phyloP scores from a whole-genome alignment of 2,329 filamentous ascomycete genomes.

The Diaporthe vaccinii region DNA sequence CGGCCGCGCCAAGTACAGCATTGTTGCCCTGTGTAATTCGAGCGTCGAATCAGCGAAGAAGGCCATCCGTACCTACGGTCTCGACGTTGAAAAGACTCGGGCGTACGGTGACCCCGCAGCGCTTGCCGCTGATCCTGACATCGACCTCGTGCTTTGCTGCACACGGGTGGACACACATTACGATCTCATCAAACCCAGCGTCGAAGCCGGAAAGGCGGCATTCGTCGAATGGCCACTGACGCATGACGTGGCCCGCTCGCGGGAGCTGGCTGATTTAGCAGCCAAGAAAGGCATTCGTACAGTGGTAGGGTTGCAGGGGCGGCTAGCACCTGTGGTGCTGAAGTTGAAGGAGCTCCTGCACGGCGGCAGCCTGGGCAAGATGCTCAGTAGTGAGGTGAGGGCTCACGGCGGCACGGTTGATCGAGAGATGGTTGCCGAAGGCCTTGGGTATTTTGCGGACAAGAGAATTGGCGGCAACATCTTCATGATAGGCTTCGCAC shows the following conservation, averaged over 20 bases:
- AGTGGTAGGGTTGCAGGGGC: conserved; percentile 66
- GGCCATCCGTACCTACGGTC: conserved; percentile 58
- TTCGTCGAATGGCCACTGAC: conserved; percentile 73
- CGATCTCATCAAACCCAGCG: conserved; percentile 57
- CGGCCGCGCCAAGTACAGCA: conserved; percentile 58
- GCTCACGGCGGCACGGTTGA: conserved; percentile 53
- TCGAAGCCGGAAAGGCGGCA: conserved; percentile 65
- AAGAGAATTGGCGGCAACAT: conserved; percentile 61
- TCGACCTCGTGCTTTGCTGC: conserved; percentile 68
- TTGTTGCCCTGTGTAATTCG: conserved; percentile 67
- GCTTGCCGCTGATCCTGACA: conserved; percentile 61
- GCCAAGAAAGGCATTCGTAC: conserved; percentile 47
- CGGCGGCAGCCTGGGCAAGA: conserved; percentile 62
- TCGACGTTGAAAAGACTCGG: conserved; percentile 55
- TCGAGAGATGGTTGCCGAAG: conserved; percentile 50
- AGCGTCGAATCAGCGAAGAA: conserved; percentile 57
- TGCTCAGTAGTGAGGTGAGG: conserved; percentile 64
- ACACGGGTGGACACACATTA: conserved; percentile 69
- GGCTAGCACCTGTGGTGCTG: conserved; percentile 57
- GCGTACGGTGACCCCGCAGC: conserved; percentile 64
- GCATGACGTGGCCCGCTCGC: conserved; percentile 55
- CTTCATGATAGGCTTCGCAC: conserved; percentile 57
- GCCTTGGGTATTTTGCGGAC: conserved; percentile 63
- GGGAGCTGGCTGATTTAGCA: conserved; percentile 56
- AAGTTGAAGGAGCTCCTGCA: conserved; percentile 61